A percentile compares a stretch with the other conserved stretches of the same genome.
phyloP scores from a whole-genome alignment of 495 filamentous ascomycete species.

The Talaromyces nanjingensis region DNA sequence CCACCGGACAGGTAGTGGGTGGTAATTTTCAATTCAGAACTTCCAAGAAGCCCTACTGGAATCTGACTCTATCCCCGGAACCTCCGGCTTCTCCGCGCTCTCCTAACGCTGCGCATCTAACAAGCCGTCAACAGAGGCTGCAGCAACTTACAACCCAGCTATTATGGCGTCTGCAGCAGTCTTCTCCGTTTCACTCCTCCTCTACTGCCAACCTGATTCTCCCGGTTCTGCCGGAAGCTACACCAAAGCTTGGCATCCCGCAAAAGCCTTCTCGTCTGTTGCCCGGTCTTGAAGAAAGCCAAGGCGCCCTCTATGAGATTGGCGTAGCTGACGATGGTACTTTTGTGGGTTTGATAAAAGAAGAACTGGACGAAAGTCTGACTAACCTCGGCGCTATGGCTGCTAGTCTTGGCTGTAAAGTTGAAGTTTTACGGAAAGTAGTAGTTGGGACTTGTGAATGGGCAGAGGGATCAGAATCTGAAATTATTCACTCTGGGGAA shows the following conservation, averaged over 20 bases:
- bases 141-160: slow-evolving; percentile 92
- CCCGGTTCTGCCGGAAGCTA: slow-evolving; percentile 62
- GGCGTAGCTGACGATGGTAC: slow-evolving; percentile 92
- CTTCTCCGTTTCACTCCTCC: slow-evolving; percentile 78
- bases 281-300: slow-evolving; percentile 83
- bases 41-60: slow-evolving; percentile 2
- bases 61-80: slow-evolving; percentile 21
- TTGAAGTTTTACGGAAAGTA: slow-evolving; percentile 80
- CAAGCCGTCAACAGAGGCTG: slow-evolving; percentile 72
- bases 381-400: slow-evolving; percentile 82
- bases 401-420: slow-evolving; percentile 77
- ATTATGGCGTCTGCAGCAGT: slow-evolving; percentile 91
- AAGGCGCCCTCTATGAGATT: slow-evolving; percentile 92
- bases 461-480: slow-evolving; percentile 36
- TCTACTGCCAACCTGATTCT: slow-evolving; percentile 64
- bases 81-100: slow-evolving; percentile 19
- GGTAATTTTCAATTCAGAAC: slow-evolving; percentile 52
- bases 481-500: slow-evolving; percentile 38
- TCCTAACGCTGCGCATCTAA: slow-evolving; percentile 21
- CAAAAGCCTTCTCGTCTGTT: slow-evolving; percentile 56
- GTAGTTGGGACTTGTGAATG: slow-evolving; percentile 82
- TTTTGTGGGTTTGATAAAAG: slow-evolving; percentile 79
- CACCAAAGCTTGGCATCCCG: slow-evolving; percentile 43
- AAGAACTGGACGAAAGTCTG: slow-evolving; percentile 88
- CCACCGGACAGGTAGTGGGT: slow-evolving; percentile 52